Conservation (phyloP, 768 basidiomycete genomes). For the Jaapia argillacea region DNA sequence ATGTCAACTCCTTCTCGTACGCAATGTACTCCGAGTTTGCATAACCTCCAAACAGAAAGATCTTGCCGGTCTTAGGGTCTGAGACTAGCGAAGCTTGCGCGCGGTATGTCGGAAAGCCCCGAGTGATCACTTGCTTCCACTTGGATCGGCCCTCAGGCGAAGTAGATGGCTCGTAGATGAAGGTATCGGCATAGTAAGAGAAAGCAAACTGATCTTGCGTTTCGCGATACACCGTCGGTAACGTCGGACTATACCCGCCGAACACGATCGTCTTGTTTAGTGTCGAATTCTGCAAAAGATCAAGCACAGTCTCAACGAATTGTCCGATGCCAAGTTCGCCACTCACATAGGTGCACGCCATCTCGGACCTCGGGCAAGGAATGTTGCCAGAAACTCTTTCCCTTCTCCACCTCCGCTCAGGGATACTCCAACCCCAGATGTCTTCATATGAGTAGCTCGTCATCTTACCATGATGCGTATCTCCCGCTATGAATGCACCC, state of each 20-base stretch:
- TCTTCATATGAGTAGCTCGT: no score
- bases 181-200: constrained; percentile 33
- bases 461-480: no score
- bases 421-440: no score
- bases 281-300: constrained; percentile 17
- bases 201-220: constrained; percentile 15
- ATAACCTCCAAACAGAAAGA: constrained; percentile 30
- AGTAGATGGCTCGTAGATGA: constrained; percentile 19
- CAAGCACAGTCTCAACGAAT: neutral
- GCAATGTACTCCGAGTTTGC: constrained; percentile 28
- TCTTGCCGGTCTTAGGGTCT: constrained; percentile 25
- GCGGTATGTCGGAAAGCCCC: constrained; percentile 33
- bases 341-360: constrained; percentile 22
- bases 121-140: constrained; percentile 31
- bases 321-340: neutral
- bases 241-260: constrained; percentile 27
- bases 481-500: no score
- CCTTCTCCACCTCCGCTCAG: no score
- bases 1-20: constrained; percentile 14
- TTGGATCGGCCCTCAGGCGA: constrained; percentile 6
- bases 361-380: no score
- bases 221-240: constrained; percentile 7
- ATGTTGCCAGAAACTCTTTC: no score
- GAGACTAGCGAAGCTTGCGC: constrained; percentile 22
- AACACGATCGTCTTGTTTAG: constrained; percentile 27